Evolutionary conservation across 164 flowering plant species (phyloP).

Genomic region (Vitis riparia): DNA sequence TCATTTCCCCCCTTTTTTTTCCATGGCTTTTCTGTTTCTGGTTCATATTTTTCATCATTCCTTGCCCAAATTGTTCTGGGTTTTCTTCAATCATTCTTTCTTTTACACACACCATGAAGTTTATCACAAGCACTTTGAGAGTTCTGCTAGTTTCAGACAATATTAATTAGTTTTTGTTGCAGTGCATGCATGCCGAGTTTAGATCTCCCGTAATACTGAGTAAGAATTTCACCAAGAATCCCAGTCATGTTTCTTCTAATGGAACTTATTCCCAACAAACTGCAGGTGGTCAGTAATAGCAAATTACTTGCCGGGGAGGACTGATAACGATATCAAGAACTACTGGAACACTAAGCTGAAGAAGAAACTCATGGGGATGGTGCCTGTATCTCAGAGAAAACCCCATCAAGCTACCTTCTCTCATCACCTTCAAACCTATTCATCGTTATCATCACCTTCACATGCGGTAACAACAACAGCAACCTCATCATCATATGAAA

Average conservation of each 20-base stretch:
- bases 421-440: constrained; percentile 16
- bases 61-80: too few species aligned
- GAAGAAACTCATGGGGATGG: constrained; percentile 35
- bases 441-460: constrained; percentile 16
- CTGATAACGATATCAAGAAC: constrained; percentile 54
- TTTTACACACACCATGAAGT: too few species aligned
- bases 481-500: constrained; percentile 4
- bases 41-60: too few species aligned
- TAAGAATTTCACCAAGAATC: background rate
- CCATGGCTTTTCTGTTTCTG: background rate
- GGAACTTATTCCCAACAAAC: background rate
- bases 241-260: background rate
- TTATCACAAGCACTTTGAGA: too few species aligned
- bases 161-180: too few species aligned
- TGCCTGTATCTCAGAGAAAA: constrained; percentile 5
- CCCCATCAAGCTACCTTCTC: constrained; percentile 7
- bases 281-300: constrained; percentile 57
- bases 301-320: constrained; percentile 49
- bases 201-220: constrained; percentile 14
- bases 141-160: too few species aligned
- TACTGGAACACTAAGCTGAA: constrained; percentile 57
- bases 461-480: constrained; percentile 7
- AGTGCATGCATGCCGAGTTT: constrained; percentile 16
- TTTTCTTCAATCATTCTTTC: too few species aligned
- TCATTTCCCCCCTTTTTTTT: background rate